A percentile compares a stretch with the other conserved stretches of the same genome.
phyloP scores from a whole-genome alignment of 345 rosid species.

The Conringia planisiliqua region DNA sequence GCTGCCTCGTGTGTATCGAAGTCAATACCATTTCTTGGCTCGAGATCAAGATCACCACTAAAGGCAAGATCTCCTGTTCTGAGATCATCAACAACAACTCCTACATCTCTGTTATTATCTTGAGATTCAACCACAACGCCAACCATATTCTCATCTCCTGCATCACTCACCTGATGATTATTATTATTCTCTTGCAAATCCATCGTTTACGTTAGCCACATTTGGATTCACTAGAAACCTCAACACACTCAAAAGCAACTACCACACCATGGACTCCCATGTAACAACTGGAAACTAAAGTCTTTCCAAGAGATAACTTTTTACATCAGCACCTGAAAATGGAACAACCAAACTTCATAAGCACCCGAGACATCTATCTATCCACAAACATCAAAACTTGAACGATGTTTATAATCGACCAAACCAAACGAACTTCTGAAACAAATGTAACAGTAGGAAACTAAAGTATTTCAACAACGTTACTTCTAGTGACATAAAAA shows the following conservation, averaged over 20 bases:
- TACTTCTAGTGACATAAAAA: not conserved
- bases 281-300: not conserved
- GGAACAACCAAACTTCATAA: conserved; percentile 17
- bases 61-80: conserved; percentile 28
- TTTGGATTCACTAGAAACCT: conserved; percentile 43
- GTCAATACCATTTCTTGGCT: conserved; percentile 52
- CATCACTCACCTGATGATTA: conserved; percentile 37
- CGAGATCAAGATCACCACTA: conserved; percentile 38
- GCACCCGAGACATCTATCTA: not conserved
- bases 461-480: not conserved
- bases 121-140: conserved; percentile 23
- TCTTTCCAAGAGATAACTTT: not conserved
- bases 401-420: not conserved
- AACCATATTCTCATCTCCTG: conserved; percentile 28
- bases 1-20: conserved; percentile 62
- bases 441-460: not conserved
- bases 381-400: not conserved
- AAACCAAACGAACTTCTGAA: not conserved
- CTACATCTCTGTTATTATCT: conserved; percentile 20
- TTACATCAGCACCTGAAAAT: conserved; percentile 20
- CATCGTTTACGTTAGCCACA: conserved; percentile 42
- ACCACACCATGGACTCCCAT: conserved; percentile 15
- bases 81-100: conserved; percentile 26
- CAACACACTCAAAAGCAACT: conserved; percentile 18
- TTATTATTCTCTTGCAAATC: conserved; percentile 35